These are phyloP conservation scores for Ophiostoma perfectum DNA, from an alignment of 2,329 filamentous ascomycete species.

Conservation along the genomic window DNA sequence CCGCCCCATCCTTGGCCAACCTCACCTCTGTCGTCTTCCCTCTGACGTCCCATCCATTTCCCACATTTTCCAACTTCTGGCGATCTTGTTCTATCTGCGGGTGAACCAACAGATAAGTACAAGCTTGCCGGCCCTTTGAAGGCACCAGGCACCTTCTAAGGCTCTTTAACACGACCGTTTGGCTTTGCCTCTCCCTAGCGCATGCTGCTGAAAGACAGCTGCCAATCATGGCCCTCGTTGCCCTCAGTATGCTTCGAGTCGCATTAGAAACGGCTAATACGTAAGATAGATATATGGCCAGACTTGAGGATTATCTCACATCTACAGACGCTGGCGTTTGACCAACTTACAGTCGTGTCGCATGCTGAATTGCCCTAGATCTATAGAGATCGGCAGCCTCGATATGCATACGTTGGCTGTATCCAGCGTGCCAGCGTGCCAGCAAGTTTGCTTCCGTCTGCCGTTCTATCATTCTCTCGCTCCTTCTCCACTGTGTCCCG, in stretches of 20 bases:
- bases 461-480: not conserved
- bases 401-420: not conserved
- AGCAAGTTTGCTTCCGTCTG: not conserved
- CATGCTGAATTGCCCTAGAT: not conserved
- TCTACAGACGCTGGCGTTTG: too few relatives aligned
- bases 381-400: not conserved
- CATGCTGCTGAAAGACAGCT: too few relatives aligned
- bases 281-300: too few relatives aligned
- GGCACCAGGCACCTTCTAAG: too few relatives aligned
- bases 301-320: too few relatives aligned
- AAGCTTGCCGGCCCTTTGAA: not conserved
- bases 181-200: too few relatives aligned
- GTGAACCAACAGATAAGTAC: not conserved
- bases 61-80: conserved; percentile 16
- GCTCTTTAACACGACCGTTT: too few relatives aligned
- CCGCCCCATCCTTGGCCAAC: conserved; percentile 7
- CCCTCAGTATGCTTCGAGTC: too few relatives aligned
- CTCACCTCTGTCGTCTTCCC: not conserved
- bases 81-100: not conserved
- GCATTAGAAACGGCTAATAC: too few relatives aligned
- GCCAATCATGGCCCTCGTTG: too few relatives aligned
- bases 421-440: not conserved
- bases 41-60: conserved; percentile 15
- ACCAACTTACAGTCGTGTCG: not conserved
- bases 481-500: not conserved